Evolutionary conservation across 2,329 filamentous ascomycete genomes (phyloP).

Genomic region (Monascus ruber): DNA sequence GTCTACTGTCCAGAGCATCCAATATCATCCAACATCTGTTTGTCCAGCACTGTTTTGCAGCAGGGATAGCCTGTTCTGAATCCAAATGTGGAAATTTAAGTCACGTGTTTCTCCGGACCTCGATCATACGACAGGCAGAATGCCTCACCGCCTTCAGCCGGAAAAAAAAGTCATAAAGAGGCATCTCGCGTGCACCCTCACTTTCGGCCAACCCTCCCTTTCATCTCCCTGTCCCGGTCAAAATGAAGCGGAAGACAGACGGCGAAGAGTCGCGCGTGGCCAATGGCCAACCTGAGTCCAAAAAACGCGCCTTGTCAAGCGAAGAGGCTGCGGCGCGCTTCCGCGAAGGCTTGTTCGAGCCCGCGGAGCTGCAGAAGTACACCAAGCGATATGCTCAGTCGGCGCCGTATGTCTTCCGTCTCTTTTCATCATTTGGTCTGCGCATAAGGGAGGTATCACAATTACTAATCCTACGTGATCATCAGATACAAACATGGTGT

Average conservation of each 20-base stretch:
- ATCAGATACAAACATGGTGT: constrained; percentile 79
- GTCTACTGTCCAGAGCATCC: no score
- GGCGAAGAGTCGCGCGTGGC: constrained; percentile 15
- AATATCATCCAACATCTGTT: no score
- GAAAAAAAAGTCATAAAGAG: not conserved
- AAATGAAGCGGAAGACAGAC: constrained; percentile 36
- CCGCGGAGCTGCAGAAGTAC: constrained; percentile 30
- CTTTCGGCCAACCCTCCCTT: not conserved
- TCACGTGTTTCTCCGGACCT: not conserved
- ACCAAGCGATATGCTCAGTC: constrained; percentile 32
- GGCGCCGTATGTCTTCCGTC: constrained; percentile 25
- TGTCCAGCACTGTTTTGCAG: no score
- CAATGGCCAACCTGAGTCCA: constrained; percentile 24
- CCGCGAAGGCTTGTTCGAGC: constrained; percentile 33
- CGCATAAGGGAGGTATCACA: not conserved
- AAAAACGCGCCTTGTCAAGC: constrained; percentile 28
- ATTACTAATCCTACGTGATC: constrained; percentile 1
- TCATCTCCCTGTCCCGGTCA: constrained; percentile 1
- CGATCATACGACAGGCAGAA: not conserved
- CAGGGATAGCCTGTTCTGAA: not conserved
- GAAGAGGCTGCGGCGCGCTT: constrained; percentile 31
- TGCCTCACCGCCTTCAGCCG: constrained; percentile 7
- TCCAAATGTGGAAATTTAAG: not conserved
- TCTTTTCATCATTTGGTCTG: not conserved
- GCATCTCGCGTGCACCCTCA: not conserved